Evolutionary conservation across 1,284 basidiomycete genomes (phyloP).

Genomic region (Takashimella koratensis): DNA sequence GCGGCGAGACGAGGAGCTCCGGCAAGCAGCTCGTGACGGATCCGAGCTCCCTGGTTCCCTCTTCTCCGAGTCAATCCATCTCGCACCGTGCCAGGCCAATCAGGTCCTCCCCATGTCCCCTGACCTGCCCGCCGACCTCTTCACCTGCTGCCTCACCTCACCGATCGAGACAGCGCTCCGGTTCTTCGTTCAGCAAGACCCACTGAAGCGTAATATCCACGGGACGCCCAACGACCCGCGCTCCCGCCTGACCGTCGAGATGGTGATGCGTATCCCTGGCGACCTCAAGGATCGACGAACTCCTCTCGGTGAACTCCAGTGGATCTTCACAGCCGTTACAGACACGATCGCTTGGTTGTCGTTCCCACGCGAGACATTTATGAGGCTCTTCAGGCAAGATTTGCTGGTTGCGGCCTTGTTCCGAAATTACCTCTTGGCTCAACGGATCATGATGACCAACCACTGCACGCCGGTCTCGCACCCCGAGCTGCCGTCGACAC

Average conservation of each 20-base stretch:
- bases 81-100: conserved; percentile 88
- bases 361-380: conserved; percentile 89
- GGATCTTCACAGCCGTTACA: conserved; percentile 99
- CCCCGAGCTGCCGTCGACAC: conserved; percentile 86
- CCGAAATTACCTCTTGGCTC: conserved; percentile 93
- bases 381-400: conserved; percentile 90
- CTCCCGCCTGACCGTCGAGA: conserved; percentile 67
- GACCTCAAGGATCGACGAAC: conserved; percentile 94
- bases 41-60: conserved; percentile 60
- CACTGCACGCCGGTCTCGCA: conserved; percentile 95
- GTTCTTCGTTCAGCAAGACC: conserved; percentile 88
- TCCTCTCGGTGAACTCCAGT: conserved; percentile 94
- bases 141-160: conserved; percentile 95
- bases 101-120: conserved; percentile 93
- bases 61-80: conserved; percentile 86
- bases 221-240: conserved; percentile 53
- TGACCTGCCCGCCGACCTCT: conserved; percentile 93
- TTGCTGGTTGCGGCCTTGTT: conserved; percentile 93
- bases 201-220: conserved; percentile 61
- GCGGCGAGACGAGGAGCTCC: conserved; percentile 70
- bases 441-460: conserved; percentile 97
- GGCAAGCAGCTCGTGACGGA: conserved; percentile 21
- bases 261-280: conserved; percentile 93
- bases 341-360: conserved; percentile 99
- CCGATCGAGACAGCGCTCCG: conserved; percentile 97